These are phyloP conservation scores for Fomitopsis palustris DNA, from an alignment of 1,284 basidiomycete species.

Conservation along the genomic window DNA sequence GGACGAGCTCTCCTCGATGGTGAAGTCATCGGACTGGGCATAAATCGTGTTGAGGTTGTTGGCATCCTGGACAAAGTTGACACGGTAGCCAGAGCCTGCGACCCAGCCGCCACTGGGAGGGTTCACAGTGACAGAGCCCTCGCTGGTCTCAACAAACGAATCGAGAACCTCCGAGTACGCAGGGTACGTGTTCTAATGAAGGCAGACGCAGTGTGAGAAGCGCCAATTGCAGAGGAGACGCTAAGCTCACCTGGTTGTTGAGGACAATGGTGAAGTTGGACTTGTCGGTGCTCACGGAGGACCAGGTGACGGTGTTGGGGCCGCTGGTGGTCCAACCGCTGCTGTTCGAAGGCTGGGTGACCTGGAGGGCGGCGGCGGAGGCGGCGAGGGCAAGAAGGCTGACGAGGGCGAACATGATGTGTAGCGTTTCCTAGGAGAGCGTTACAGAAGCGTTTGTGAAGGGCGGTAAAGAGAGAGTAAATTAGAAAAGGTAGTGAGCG, in stretches of 20 bases:
- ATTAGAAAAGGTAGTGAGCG: conserved; percentile 2
- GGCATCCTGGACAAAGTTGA: conserved; percentile 62
- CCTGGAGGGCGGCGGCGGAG: conserved; percentile 56
- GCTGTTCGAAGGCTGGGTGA: conserved; percentile 48
- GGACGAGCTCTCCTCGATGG: conserved; percentile 38
- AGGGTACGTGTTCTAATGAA: conserved; percentile 26
- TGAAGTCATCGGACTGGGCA: conserved; percentile 63
- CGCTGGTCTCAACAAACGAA: conserved; percentile 44
- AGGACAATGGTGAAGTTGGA: conserved; percentile 67
- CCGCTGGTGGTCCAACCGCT: conserved; percentile 59
- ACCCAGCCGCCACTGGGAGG: conserved; percentile 61
- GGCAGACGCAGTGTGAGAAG: not conserved
- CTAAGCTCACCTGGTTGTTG: conserved; percentile 52
- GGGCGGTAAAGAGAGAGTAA: not conserved
- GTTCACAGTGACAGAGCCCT: conserved; percentile 34
- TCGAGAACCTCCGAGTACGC: conserved; percentile 42
- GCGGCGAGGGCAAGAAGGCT: conserved; percentile 50
- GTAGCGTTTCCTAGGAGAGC: conserved; percentile 1
- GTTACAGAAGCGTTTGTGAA: not conserved
- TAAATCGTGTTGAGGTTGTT: conserved; percentile 45
- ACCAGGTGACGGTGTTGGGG: conserved; percentile 60
- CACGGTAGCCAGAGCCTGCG: conserved; percentile 50
- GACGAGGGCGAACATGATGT: conserved; percentile 44
- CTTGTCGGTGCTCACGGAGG: conserved; percentile 60
- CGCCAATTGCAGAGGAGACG: not conserved